Evolutionary conservation across 129 eudicot genomes (phyloP), one percentile per base, ranked within the genome.

Genomic region (Tagetes erecta): DNA sequence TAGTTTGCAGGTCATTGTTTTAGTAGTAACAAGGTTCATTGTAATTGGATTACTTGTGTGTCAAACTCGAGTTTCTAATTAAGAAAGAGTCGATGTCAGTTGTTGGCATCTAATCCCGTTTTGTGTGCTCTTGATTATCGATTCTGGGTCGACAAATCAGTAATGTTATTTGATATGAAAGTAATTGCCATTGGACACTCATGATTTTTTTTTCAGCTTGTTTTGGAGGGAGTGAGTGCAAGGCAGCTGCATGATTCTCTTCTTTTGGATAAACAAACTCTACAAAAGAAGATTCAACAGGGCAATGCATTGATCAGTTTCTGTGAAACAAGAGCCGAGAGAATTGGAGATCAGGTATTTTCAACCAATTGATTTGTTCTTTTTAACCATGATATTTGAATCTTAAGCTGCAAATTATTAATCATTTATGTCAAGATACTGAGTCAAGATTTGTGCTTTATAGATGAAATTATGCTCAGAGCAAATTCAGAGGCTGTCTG

Each of bases 321-420:
- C 39, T 84, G 70, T 64, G 88, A 88, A 20, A 77, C 46, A 52
- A 91, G 91, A 85, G 90, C 91, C 60, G 82, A 85, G 52, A 82
- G 85, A 83, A 88, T 95, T 44, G 96, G 86, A 70, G 97, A 95
- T 78, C 99, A 91, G 97, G 99, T 94, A 76, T 47, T 67, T 67
- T 58, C 59, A 53, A 70, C 49, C 50, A 56, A 75, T 49, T 56
- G 63, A 63, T 63, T 42, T 34, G 64, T 11, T 71, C 13, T 78
- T 56, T 71, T 1, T 8, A 39, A 71, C 67, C 57, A 36, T 62
- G 62, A 55, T 55, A 66, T 50, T 44, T 65, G 13, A n/a, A 13
- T 4, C 14, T 42, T 49, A 6, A 20, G 30, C 13, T 56, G 31
- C 60, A 56, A 53, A 30, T 6, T 53, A 10, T 3, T n/a, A 9